Evolutionary conservation across 495 filamentous ascomycete species (phyloP), one percentile per base, ranked within the genome.

Genomic region (Hypomontagnella monticulosa): DNA sequence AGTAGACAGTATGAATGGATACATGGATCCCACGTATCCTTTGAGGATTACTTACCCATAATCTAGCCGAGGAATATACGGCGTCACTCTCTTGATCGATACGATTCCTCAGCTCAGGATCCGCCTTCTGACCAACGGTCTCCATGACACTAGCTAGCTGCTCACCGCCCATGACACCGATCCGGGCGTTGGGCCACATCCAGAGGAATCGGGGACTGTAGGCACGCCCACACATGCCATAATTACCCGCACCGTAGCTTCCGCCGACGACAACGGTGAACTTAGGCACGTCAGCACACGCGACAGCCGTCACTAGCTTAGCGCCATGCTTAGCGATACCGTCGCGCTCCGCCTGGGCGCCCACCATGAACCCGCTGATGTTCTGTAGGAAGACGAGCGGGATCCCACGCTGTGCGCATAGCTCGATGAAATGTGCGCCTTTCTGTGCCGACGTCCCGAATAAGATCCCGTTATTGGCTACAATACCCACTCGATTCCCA

Each of bases 301-400:
- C 91, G 3, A 98, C 96, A 2, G 95, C 95, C 6, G 93, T 98
- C 6, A 99, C 95, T 14, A 99, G 84, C 80, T 99, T 98, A 0
- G 95, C 95, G 40, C 95, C 95, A 71, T 99, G 96, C 83, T 98
- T 98, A 27, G 95, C 95, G 67, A 99, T 98, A 5, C 95, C 95
- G 50, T 93, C 95, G 40, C 88, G 88, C 76, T 99, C 95, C 3
- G 94, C 95, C 69, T 96, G 93, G 6, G 84, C 84, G 23, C 95
- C 95, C 10, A 99, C 95, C 95, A 99, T 99, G 82, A 99, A 99
- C 20, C 95, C 95, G 5, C 85, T 89, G 74, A 99, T 99, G 73
- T 99, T 99, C 73, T 99, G 95, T 36, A 99, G 78, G 76, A 99
- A 99, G 30, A 99, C 80, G 0, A 99, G 81, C 12, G 95, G 94